phyloP scores from a whole-genome alignment of 2,329 filamentous ascomycete species.

The Sporothrix luriei region DNA sequence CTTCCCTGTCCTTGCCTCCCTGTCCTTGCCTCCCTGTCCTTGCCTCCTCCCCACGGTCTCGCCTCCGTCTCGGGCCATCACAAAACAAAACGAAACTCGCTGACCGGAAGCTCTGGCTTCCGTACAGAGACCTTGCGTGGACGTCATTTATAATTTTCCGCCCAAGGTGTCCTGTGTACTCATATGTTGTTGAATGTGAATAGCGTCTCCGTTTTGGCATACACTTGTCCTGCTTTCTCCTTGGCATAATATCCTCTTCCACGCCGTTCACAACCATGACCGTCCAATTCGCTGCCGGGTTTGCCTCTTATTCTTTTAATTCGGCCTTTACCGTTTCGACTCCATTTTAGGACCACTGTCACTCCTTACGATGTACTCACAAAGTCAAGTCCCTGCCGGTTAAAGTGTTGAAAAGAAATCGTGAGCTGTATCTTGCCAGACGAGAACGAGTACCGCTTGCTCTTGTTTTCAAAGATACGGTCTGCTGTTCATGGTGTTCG shows the following conservation, averaged over 20 bases:
- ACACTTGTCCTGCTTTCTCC: conserved; percentile 8
- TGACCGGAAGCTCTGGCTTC: conserved; percentile 17
- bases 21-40: background rate
- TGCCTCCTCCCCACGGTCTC: conserved; percentile 8
- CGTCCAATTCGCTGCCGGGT: background rate
- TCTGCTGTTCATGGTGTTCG: conserved; percentile 17
- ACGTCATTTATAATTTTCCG: conserved; percentile 9
- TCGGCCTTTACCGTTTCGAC: background rate
- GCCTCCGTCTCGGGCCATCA: conserved; percentile 23
- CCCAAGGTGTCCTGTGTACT: background rate
- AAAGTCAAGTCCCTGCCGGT: background rate
- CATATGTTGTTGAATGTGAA: too few relatives aligned
- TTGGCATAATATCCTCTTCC: conserved; percentile 9
- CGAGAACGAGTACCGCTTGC: background rate
- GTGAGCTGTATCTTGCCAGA: background rate
- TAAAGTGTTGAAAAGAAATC: background rate
- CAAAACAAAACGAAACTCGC: conserved; percentile 25
- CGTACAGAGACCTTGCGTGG: background rate
- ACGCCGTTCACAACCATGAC: conserved; percentile 9
- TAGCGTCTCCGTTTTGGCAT: background rate
- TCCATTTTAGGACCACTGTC: background rate
- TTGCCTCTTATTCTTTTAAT: conserved; percentile 8
- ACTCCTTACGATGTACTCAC: background rate
- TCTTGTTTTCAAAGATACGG: background rate
- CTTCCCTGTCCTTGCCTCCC: background rate